Base-by-base conservation (phyloP, 1,284 basidiomycete genomes). In the Agroathelia rolfsii region DNA sequence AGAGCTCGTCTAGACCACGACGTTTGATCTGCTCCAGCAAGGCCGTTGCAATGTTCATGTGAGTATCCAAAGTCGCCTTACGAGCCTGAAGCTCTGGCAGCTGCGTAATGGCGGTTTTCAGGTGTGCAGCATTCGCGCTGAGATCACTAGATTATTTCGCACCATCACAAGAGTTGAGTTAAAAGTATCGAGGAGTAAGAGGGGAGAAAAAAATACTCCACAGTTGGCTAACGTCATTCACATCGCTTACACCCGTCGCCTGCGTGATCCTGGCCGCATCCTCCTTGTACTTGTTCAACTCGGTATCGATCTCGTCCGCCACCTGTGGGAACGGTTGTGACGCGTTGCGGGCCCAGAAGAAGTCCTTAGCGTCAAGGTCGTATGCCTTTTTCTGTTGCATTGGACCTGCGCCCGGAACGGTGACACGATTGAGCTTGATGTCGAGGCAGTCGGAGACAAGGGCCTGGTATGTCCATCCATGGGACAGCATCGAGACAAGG, bases 391-490 rank as follows among this genome's bases (percentile, higher is more conserved):
- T 94, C 52, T 79, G 74, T 12, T 81, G 68, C n/a, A n/a, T 40
- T 59, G 66, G 23, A 55, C 59, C 49, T 41, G 52, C 41, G 11
- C 52, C 44, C 17, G 52, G 47, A 14, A 98, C 80, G 1, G 88
- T 80, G 11, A 98, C 93, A 8, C 94, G 79, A 56, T 98, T 98
- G 11, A 99, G 72, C 56, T 90, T 94, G 69, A 98, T 90, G 37
- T 95, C 87, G 18, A 99, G 74, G 40, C 96, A 97, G 52, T 99
- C 95, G 30, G 94, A 94, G 0, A 97, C 88, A 13, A 99, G 76
- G 0, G 95, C 92, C 59, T 99, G 95, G 51, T 99, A 99, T 18
- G 95, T 98, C 95, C 95, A 99, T 2, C 92, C 93, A 53, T 99
- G 95, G 2, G 88, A 86, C 10, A 99, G 59, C 72, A 95, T 90